Conservation (phyloP, 371 early-diverging fungal genomes). For the Coemansia sp. region DNA sequence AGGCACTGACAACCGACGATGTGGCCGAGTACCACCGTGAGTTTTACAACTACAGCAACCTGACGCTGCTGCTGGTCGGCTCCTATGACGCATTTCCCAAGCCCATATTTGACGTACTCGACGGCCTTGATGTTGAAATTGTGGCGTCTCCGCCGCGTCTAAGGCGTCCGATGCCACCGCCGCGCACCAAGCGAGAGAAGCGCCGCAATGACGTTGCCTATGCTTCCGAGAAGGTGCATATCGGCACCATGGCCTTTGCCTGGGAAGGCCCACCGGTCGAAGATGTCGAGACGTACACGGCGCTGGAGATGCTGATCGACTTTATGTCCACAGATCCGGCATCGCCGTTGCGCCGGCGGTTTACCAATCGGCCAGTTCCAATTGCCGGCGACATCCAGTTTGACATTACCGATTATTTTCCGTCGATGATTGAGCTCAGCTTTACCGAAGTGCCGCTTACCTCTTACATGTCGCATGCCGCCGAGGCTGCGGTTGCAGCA, state of each 20-base stretch:
- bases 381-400: constrained; percentile 41
- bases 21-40: constrained; percentile 66
- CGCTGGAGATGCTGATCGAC: constrained; percentile 35
- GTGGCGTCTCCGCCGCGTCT: constrained; percentile 19
- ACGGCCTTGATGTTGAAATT: constrained; percentile 27
- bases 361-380: constrained; percentile 44
- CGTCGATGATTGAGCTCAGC: constrained; percentile 39
- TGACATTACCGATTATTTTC: constrained; percentile 12
- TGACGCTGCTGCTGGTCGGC: constrained; percentile 65
- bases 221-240: constrained; percentile 38
- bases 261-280: constrained; percentile 45
- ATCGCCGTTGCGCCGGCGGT: constrained; percentile 43
- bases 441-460: constrained; percentile 42
- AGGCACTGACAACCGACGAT: constrained; percentile 62
- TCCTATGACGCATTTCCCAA: constrained; percentile 35
- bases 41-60: constrained; percentile 63
- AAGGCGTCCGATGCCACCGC: constrained; percentile 28
- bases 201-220: constrained; percentile 31
- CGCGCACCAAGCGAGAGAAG: constrained; percentile 16
- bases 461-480: constrained; percentile 37
- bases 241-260: constrained; percentile 47
- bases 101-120: constrained; percentile 28
- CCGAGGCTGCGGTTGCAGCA: constrained; percentile 25
- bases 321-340: constrained; percentile 33
- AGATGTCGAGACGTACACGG: constrained; percentile 29